phyloP scores from a whole-genome alignment of 345 rosid genomes.

The Reutealis trisperma region DNA sequence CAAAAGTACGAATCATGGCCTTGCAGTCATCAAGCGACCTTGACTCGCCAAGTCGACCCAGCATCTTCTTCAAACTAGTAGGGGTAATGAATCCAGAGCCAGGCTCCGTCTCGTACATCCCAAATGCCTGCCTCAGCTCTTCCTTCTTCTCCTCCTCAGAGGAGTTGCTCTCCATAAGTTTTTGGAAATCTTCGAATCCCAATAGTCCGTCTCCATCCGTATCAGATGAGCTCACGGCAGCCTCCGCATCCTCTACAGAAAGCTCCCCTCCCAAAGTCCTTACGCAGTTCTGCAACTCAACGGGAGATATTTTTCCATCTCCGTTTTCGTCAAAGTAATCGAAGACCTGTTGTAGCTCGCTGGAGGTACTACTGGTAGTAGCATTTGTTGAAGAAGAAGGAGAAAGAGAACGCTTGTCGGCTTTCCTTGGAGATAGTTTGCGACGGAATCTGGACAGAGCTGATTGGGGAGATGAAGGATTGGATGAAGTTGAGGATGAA shows the following conservation, averaged over 20 bases:
- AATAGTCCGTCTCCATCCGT: slow-evolving; percentile 60
- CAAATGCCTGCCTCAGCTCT: slow-evolving; percentile 59
- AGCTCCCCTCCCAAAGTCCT: slow-evolving; percentile 46
- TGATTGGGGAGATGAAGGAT: background rate
- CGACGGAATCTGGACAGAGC: slow-evolving; percentile 12
- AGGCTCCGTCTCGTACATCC: slow-evolving; percentile 47
- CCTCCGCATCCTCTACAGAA: slow-evolving; percentile 53
- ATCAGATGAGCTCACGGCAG: slow-evolving; percentile 52
- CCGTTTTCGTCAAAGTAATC: slow-evolving; percentile 55
- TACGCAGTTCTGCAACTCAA: slow-evolving; percentile 55
- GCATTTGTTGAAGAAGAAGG: background rate
- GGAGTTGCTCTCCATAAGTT: slow-evolving; percentile 41
- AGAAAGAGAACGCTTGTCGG: background rate
- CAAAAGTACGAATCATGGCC: slow-evolving; percentile 60
- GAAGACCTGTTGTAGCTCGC: slow-evolving; percentile 37
- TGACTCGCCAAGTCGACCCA: slow-evolving; percentile 51
- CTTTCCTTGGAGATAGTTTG: background rate
- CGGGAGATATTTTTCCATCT: slow-evolving; percentile 60
- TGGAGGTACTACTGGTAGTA: background rate
- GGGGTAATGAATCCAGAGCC: slow-evolving; percentile 62
- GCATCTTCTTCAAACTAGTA: slow-evolving; percentile 55
- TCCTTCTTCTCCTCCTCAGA: slow-evolving; percentile 49
- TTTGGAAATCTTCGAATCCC: slow-evolving; percentile 57
- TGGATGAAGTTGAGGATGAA: background rate
- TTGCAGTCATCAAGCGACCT: slow-evolving; percentile 52